Conservation (phyloP, 768 basidiomycete species). For the Porphyrellus cyaneotinctus region DNA sequence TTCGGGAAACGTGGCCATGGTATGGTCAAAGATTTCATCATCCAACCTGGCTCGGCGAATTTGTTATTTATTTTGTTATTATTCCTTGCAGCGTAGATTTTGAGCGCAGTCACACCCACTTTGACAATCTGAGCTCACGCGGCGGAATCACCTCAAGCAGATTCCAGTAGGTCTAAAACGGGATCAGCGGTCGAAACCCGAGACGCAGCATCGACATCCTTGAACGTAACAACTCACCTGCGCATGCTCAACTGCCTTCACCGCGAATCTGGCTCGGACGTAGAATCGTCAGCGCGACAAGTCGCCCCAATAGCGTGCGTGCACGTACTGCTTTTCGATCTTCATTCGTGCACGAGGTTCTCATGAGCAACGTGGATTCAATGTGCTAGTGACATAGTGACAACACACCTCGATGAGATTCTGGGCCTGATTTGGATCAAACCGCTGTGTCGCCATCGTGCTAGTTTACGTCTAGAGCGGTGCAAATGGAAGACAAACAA, state of each 20-base stretch:
- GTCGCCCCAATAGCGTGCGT: not conserved
- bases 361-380: constrained; percentile 20
- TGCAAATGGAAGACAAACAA: not conserved
- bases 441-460: constrained; percentile 48
- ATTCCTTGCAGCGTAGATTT: no score
- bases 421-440: constrained; percentile 90
- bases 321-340: constrained; percentile 93
- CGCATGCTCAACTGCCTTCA: constrained; percentile 94
- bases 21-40: constrained; percentile 85
- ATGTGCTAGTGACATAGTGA: constrained; percentile 6
- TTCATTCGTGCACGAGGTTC: constrained; percentile 29
- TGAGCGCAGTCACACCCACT: constrained; percentile 43
- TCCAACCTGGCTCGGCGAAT: constrained; percentile 55
- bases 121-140: constrained; percentile 73
- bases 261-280: constrained; percentile 35
- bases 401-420: constrained; percentile 78
- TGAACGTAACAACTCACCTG: constrained; percentile 55
- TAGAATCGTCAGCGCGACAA: constrained; percentile 10
- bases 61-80: constrained; percentile 12
- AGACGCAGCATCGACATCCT: constrained; percentile 1
- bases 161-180: constrained; percentile 86
- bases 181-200: constrained; percentile 9
- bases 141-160: constrained; percentile 80
- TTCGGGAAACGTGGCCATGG: constrained; percentile 79
- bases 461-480: constrained; percentile 19